Evolutionary conservation across 148 eudicot genomes (phyloP).

Genomic region (Vaccinium corymbosum): DNA sequence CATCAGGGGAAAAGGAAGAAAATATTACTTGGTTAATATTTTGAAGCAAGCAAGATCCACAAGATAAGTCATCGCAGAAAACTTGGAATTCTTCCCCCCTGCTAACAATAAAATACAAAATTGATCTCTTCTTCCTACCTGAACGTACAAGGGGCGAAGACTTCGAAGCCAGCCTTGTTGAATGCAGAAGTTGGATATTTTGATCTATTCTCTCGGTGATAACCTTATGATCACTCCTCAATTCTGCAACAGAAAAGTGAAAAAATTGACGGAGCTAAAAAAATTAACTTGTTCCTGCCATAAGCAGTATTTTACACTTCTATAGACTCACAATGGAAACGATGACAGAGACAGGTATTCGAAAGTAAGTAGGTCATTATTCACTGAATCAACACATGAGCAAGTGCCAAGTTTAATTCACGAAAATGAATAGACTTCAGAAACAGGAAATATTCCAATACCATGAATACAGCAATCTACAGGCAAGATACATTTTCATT

Average conservation of each 20-base stretch:
- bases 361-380: not conserved
- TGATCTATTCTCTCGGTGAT: conserved; percentile 62
- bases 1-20: not conserved
- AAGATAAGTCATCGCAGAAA: not conserved
- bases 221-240: conserved; percentile 58
- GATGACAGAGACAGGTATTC: not conserved
- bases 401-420: not conserved
- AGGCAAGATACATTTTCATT: not conserved
- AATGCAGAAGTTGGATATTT: conserved; percentile 62
- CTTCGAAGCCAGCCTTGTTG: conserved; percentile 40
- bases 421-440: not conserved
- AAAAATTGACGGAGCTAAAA: not conserved
- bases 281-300: not conserved
- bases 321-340: not conserved
- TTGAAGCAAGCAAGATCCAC: not conserved
- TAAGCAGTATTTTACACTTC: not conserved
- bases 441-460: not conserved
- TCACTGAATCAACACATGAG: not conserved
- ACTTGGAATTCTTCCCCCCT: not conserved
- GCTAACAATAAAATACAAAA: not conserved
- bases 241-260: conserved; percentile 33
- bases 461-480: not conserved
- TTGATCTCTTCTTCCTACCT: conserved; percentile 35
- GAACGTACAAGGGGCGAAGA: conserved; percentile 29
- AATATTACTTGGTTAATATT: not conserved